phyloP scores from a whole-genome alignment of 139 green algal genomes.

The Nannochloris sp. region DNA sequence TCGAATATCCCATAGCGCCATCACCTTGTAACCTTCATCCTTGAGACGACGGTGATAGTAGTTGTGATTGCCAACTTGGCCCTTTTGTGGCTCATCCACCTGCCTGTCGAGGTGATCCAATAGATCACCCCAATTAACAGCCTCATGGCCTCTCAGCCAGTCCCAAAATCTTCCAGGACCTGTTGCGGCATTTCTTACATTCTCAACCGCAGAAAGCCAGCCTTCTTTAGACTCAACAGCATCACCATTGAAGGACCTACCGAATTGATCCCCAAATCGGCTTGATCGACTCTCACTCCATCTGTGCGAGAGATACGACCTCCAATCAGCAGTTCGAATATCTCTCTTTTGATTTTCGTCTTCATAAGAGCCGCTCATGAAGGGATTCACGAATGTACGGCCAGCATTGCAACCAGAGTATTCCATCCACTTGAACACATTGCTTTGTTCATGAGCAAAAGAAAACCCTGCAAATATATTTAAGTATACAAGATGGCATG shows the following conservation, averaged over 20 bases:
- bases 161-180: not conserved
- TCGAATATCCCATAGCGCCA: not conserved
- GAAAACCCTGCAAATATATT: too few species aligned
- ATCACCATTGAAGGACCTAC: not conserved
- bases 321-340: too few species aligned
- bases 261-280: not conserved
- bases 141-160: not conserved
- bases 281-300: too few species aligned
- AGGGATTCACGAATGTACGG: too few species aligned
- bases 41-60: not conserved
- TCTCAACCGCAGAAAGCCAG: not conserved
- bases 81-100: not conserved
- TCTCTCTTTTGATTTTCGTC: too few species aligned
- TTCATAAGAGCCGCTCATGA: too few species aligned
- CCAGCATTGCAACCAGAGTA: too few species aligned
- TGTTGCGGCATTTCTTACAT: not conserved
- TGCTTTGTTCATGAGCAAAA: too few species aligned
- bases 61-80: not conserved
- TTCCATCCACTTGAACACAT: too few species aligned
- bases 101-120: not conserved
- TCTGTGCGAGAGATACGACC: too few species aligned
- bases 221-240: not conserved
- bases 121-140: not conserved
- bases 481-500: too few species aligned
- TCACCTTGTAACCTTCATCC: not conserved